These are phyloP conservation scores for Podospora didyma DNA, from an alignment of 495 filamentous ascomycete species.

Conservation along the genomic window DNA sequence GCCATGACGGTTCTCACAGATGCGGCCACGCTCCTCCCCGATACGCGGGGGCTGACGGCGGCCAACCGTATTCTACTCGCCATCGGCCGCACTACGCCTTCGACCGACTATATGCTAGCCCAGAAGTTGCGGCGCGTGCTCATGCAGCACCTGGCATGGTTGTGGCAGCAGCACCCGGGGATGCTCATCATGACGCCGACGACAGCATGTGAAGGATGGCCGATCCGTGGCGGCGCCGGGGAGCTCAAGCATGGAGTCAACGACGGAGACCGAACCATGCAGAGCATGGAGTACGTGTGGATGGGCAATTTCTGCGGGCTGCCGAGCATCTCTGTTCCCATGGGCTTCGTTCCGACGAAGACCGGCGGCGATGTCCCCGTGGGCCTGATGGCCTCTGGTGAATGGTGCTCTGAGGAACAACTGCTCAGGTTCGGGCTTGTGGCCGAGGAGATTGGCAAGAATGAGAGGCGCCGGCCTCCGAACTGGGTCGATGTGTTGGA, in stretches of 20 bases:
- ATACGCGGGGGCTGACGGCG: slow-evolving; percentile 48
- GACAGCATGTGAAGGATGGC: slow-evolving; percentile 68
- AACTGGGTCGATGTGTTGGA: slow-evolving; percentile 32
- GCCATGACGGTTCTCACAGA: slow-evolving; percentile 75
- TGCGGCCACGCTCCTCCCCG: slow-evolving; percentile 44
- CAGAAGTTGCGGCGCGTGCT: slow-evolving; percentile 71
- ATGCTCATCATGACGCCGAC: slow-evolving; percentile 75
- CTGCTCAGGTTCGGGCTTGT: slow-evolving; percentile 66
- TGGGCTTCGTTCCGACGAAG: slow-evolving; percentile 52
- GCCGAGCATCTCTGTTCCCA: slow-evolving; percentile 66
- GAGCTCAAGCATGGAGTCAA: slow-evolving; percentile 62
- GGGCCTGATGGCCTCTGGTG: slow-evolving; percentile 76
- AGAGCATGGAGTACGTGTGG: slow-evolving; percentile 83
- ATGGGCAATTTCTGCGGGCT: slow-evolving; percentile 77
- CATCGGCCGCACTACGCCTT: slow-evolving; percentile 57
- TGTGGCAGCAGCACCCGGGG: slow-evolving; percentile 68
- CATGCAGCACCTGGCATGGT: slow-evolving; percentile 71
- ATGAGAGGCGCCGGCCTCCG: slow-evolving; percentile 17
- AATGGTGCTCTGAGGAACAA: slow-evolving; percentile 74
- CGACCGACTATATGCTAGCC: slow-evolving; percentile 66
- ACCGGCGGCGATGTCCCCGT: slow-evolving; percentile 56
- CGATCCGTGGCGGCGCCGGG: slow-evolving; percentile 42
- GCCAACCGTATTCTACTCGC: slow-evolving; percentile 69
- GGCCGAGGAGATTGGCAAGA: slow-evolving; percentile 43
- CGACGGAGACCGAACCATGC: slow-evolving; percentile 63